Percentiles rank a stretch among this genome's conserved stretches.
These are phyloP conservation scores for Phytophthora vignae DNA, from an alignment of 352 stramenopile genomes.

Conservation along the genomic window DNA sequence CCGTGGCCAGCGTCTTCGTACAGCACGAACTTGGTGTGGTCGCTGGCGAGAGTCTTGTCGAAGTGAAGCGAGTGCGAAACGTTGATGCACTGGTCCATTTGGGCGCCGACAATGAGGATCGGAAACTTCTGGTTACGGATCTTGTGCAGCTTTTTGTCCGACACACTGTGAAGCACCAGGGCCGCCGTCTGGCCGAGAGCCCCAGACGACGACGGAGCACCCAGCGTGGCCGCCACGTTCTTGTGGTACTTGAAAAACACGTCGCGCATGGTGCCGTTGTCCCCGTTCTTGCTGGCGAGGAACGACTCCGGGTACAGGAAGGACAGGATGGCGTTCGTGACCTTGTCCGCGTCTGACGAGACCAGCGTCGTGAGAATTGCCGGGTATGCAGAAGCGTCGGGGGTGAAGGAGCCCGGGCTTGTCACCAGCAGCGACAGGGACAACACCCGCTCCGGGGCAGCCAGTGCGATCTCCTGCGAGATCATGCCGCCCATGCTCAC, in stretches of 20 bases:
- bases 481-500: slow-evolving; percentile 81
- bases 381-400: slow-evolving; percentile 36
- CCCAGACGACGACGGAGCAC: slow-evolving; percentile 22
- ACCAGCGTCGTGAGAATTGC: slow-evolving; percentile 51
- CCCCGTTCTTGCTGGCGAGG: slow-evolving; percentile 42
- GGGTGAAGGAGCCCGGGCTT: slow-evolving; percentile 56
- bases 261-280: slow-evolving; percentile 43
- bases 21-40: slow-evolving; percentile 50
- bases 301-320: slow-evolving; percentile 64
- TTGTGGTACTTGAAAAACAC: slow-evolving; percentile 57
- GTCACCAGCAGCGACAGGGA: slow-evolving; percentile 72
- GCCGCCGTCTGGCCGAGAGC: slow-evolving; percentile 45
- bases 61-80: slow-evolving; percentile 47
- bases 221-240: slow-evolving; percentile 34
- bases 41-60: slow-evolving; percentile 37
- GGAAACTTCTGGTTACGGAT: slow-evolving; percentile 53
- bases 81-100: slow-evolving; percentile 45
- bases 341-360: slow-evolving; percentile 39
- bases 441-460: slow-evolving; percentile 50
- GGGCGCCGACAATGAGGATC: slow-evolving; percentile 53
- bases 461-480: slow-evolving; percentile 55
- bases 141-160: slow-evolving; percentile 43
- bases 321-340: slow-evolving; percentile 56
- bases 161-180: slow-evolving; percentile 40
- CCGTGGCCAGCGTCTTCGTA: slow-evolving; percentile 55